Evolutionary conservation across 1,284 basidiomycete species (phyloP), one percentile per base, ranked within the genome.

Genomic region (Boletellus sp.): DNA sequence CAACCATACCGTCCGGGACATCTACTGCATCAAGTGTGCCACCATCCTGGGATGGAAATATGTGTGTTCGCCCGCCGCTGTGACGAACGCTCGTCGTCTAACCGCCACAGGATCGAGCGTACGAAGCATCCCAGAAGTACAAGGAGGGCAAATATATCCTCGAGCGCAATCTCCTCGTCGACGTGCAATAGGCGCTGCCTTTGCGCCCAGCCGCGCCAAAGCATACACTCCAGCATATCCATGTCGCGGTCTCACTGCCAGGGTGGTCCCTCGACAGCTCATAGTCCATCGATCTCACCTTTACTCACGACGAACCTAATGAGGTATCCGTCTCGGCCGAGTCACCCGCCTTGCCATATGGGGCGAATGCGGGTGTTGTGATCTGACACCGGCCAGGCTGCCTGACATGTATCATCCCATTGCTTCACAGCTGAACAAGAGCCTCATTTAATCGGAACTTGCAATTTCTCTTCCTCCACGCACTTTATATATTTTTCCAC

Each of bases 81-180:
- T 12, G 32, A 5, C 18, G 35, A 24, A 35, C 44, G 8, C 24
- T 5, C 10, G 30, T 43, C 56, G 53, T 39, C 40, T 40, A 11
- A 11, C 35, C 6, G 37, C 43, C 16, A 30, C 64, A 97, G 95
- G 95, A 97, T 70, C 82, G 83, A 51, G 96, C 96, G 7, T 97
- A 87, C 67, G 93, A 97, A 65, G 66, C 77, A 8, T 80, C 83
- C 13, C 95, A 99, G 78, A 93, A 91, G 71, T 99, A 99, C 81
- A 99, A 99, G 70, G 96, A 99, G 76, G 93, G 93, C 69, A 95
- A 95, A 75, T 97, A 84, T 70, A 98, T 99, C 68, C 87, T 99
- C 53, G 96, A 99, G 73, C 87, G 91, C 65, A 91, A 91, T 65
- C 78, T 94, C 63, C 85, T 95, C 62, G 77, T 84, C 60, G 88